A percentile compares a stretch with the other conserved stretches of the same genome.
Conservation (phyloP, 2,329 filamentous ascomycete genomes). For the Diaporthe helianthi region DNA sequence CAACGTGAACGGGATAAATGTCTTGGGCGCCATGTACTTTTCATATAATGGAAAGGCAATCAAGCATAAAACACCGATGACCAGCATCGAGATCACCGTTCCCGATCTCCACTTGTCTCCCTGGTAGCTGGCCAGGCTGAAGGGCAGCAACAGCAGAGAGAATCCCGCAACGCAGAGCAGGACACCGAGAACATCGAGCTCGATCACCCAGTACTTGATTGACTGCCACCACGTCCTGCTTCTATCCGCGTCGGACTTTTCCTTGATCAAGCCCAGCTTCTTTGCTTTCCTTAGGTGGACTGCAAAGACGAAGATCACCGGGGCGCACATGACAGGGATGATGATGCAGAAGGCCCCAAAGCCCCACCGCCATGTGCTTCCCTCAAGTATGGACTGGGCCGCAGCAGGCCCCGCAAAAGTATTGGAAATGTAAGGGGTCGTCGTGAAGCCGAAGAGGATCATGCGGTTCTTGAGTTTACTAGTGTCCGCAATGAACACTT, state of each 20-base stretch:
- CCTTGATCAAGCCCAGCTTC: neutral
- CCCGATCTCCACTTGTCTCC: constrained; percentile 24
- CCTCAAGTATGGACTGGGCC: neutral
- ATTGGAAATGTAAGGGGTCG: constrained; percentile 23
- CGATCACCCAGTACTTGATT: constrained; percentile 4
- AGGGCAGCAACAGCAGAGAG: constrained; percentile 16
- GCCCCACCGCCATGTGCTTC: constrained; percentile 15
- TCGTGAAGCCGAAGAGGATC: constrained; percentile 19
- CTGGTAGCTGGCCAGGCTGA: constrained; percentile 29
- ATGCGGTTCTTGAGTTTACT: constrained; percentile 23
- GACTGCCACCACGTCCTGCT: constrained; percentile 13
- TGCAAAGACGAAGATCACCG: constrained; percentile 9
- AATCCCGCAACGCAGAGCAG: constrained; percentile 18
- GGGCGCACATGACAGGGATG: constrained; percentile 3
- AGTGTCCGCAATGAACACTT: constrained; percentile 22
- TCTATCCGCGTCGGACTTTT: neutral
- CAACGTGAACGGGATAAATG: constrained; percentile 14
- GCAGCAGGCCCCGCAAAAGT: constrained; percentile 19
- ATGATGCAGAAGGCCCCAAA: constrained; percentile 13
- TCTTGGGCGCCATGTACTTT: constrained; percentile 11
- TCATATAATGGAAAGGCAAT: constrained; percentile 10
- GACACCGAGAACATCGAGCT: constrained; percentile 6
- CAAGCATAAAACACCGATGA: constrained; percentile 9
- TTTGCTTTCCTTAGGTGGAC: constrained; percentile 12
- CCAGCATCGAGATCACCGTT: constrained; percentile 16